Conservation (phyloP, 2,329 filamentous ascomycete genomes). For the Colletotrichum higginsianum region DNA sequence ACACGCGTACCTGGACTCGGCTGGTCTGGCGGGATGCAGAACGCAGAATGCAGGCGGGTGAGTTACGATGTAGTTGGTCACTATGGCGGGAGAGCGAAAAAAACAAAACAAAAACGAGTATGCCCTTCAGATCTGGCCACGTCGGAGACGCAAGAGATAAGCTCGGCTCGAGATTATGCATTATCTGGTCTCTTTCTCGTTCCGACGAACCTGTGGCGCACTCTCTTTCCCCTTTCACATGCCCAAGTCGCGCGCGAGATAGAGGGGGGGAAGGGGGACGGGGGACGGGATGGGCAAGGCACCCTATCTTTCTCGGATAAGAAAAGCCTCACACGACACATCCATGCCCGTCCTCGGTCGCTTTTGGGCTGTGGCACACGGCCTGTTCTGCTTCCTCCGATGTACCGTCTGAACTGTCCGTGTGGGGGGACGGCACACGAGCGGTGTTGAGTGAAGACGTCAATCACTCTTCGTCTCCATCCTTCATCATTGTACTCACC, state of each 20-base stretch:
- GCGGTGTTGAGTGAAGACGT: neutral
- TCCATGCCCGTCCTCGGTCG: neutral
- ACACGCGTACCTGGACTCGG: neutral
- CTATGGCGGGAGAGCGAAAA: too few relatives aligned
- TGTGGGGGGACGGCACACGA: neutral
- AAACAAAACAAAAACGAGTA: too few relatives aligned
- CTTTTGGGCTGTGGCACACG: neutral
- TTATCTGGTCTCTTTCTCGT: slow-evolving; percentile 29
- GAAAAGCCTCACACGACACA: slow-evolving; percentile 1
- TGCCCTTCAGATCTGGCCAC: neutral
- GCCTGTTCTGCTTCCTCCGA: neutral
- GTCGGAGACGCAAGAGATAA: slow-evolving; percentile 22
- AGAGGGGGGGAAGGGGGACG: too few relatives aligned
- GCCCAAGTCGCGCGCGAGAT: neutral
- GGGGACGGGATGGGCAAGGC: neutral
- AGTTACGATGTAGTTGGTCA: too few relatives aligned
- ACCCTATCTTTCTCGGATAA: neutral
- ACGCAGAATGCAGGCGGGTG: too few relatives aligned
- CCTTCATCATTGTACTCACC: too few relatives aligned
- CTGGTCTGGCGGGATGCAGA: neutral
- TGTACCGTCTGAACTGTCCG: neutral
- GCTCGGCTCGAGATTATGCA: neutral
- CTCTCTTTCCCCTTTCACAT: slow-evolving; percentile 34
- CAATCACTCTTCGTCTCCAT: too few relatives aligned
- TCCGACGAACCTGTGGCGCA: neutral